A percentile compares a stretch with the other conserved stretches of the same genome.
phyloP scores from a whole-genome alignment of 2,329 filamentous ascomycete genomes.

The Curvularia lunata region DNA sequence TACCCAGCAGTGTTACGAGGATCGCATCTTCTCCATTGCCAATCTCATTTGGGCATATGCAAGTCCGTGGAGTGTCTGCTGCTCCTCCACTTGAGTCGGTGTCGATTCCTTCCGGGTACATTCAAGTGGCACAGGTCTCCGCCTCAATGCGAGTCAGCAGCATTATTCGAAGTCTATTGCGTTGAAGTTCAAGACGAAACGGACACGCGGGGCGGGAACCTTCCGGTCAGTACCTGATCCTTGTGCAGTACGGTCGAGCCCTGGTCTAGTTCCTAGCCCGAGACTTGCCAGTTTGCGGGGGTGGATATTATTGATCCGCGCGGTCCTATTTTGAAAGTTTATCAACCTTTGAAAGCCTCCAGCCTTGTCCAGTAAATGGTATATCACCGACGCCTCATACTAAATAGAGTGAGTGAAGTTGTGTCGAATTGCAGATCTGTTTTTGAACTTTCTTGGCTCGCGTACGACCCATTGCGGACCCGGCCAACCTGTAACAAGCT shows the following conservation, averaged over 20 bases:
- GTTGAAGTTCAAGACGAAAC: neutral
- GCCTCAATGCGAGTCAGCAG: neutral
- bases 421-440: neutral
- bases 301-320: constrained; percentile 1
- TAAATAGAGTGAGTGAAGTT: neutral
- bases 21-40: neutral
- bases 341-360: neutral
- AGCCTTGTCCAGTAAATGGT: neutral
- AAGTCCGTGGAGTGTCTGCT: neutral
- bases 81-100: neutral
- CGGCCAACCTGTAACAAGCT: neutral
- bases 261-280: constrained; percentile 1
- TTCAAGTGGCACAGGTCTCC: neutral
- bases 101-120: neutral
- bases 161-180: neutral
- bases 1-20: neutral
- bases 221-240: neutral
- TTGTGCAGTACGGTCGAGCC: constrained; percentile 1
- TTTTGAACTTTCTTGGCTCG: neutral
- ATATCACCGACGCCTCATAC: constrained; percentile 1
- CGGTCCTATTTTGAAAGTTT: constrained; percentile 10
- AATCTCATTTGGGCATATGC: neutral
- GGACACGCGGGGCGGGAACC: neutral
- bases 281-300: constrained; percentile 5
- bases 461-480: constrained; percentile 5